Percentiles rank a stretch among this genome's conserved stretches.
Evolutionary conservation across 176 grass and related monocot genomes (phyloP).

Genomic region (Musa beccarii): DNA sequence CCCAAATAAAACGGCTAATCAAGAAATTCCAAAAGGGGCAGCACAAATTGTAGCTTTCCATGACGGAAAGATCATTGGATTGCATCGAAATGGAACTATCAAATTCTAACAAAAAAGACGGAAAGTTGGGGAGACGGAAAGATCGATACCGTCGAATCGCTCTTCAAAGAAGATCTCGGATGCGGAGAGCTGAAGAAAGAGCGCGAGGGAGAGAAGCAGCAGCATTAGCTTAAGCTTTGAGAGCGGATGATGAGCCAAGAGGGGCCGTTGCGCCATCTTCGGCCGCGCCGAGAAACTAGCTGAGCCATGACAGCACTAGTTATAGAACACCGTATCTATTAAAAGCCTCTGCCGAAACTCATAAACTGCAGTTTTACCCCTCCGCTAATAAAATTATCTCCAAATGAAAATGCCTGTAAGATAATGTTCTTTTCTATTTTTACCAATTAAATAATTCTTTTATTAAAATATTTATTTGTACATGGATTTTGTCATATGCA

Average conservation of each 20-base stretch:
- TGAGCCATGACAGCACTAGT: neutral
- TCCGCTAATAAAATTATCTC: neutral
- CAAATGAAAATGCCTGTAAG: too few species aligned
- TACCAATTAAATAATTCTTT: too few species aligned
- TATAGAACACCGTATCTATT: neutral
- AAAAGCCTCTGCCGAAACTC: neutral
- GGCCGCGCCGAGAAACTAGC: neutral
- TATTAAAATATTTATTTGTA: too few species aligned
- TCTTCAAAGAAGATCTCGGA: conserved; percentile 90
- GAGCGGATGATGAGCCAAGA: too few species aligned
- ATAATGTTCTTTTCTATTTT: too few species aligned
- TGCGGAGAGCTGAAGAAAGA: conserved; percentile 32
- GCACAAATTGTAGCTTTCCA: neutral
- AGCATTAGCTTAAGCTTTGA: neutral
- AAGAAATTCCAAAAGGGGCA: neutral
- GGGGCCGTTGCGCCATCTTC: neutral
- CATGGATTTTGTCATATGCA: too few species aligned
- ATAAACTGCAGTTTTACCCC: neutral
- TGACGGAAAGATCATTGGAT: neutral
- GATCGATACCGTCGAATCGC: conserved; percentile 72
- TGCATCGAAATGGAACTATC: neutral
- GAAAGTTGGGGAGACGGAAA: neutral
- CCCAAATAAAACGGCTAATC: neutral
- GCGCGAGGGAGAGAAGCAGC: conserved; percentile 28
- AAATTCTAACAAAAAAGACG: neutral